Evolutionary conservation across 306 rosid genomes (phyloP).

Genomic region (Acmispon strigosus): DNA sequence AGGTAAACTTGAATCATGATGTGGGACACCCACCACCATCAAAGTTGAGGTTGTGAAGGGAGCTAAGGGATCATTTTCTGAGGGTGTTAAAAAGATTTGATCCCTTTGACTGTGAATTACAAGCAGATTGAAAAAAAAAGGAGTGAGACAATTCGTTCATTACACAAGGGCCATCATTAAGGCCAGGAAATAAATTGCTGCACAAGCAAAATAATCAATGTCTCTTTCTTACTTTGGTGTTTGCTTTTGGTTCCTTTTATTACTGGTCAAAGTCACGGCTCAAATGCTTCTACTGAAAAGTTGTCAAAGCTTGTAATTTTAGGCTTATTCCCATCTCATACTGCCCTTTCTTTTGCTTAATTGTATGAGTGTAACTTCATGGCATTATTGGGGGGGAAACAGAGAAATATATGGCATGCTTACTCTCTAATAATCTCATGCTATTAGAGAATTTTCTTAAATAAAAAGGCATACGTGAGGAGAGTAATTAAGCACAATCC

Average conservation of each 20-base stretch:
- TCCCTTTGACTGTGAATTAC: slow-evolving; percentile 18
- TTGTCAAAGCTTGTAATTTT: background rate
- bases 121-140: background rate
- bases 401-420: too few relatives aligned
- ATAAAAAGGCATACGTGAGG: too few relatives aligned
- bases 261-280: slow-evolving; percentile 17
- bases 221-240: background rate
- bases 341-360: too few relatives aligned
- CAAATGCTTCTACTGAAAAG: background rate
- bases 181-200: slow-evolving; percentile 18
- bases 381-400: too few relatives aligned
- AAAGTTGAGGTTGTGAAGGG: slow-evolving; percentile 26
- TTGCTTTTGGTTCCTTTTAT: slow-evolving; percentile 9
- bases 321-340: too few relatives aligned
- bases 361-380: too few relatives aligned
- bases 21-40: slow-evolving; percentile 32
- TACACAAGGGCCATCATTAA: slow-evolving; percentile 8
- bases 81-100: slow-evolving; percentile 15
- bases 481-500: too few relatives aligned
- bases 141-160: background rate
- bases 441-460: too few relatives aligned
- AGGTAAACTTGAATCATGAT: slow-evolving; percentile 10
- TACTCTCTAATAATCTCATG: too few relatives aligned
- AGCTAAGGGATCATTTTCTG: background rate
- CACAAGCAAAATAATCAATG: slow-evolving; percentile 16